Evolutionary conservation across 2,329 filamentous ascomycete genomes (phyloP), one percentile per base, ranked within the genome.

Genomic region (Ceratocystis smalleyi): DNA sequence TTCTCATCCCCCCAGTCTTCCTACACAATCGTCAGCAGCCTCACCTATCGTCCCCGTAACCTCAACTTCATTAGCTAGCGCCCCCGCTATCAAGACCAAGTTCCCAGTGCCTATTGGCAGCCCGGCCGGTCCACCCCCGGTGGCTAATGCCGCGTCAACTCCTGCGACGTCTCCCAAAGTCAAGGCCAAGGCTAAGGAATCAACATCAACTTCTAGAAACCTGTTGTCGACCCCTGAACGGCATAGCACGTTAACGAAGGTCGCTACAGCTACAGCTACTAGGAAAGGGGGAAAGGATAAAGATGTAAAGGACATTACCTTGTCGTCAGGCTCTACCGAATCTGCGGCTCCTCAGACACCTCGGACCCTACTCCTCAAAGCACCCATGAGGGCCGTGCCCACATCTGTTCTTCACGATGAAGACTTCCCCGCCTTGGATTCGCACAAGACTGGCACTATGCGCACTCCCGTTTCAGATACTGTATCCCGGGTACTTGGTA

Each of bases 401-500:
- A 61, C 30, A 40, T 43, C 32, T 3, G 61, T 79, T 35, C 71
- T 84, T 55, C 78, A 83, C 66, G 81, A 84, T 27, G 82, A 85
- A 68, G 83, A 86, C 68, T 86, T 85, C 68, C 84, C 84, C 10
- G 62, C 62, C 43, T 54, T 66, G 30, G 65, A 55, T 43, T 62
- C 57, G 17, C 61, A 45, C 15, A 64, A 64, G 30, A 22, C 51
- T 17, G 24, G 43, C 5, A 43, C 24, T 19, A 32, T 62, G 22
- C 65, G 62, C 43, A 49, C 62, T 15, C 55, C 62, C 27, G 40
- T 64, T 32, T 45, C 54, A 5, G 15, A 17, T 19, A 59, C 6
- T 1, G 5, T 49, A 3, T 43, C 61, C 8, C 61, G 61, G 7
- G 45, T 12, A 40, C 43, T 35, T 12, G 43, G 40, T 19, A 59